Percentiles rank a stretch among this genome's conserved stretches.
Evolutionary conservation across 192 early-diverging fungal genomes (phyloP).

Genomic region (Coemansia umbellata): DNA sequence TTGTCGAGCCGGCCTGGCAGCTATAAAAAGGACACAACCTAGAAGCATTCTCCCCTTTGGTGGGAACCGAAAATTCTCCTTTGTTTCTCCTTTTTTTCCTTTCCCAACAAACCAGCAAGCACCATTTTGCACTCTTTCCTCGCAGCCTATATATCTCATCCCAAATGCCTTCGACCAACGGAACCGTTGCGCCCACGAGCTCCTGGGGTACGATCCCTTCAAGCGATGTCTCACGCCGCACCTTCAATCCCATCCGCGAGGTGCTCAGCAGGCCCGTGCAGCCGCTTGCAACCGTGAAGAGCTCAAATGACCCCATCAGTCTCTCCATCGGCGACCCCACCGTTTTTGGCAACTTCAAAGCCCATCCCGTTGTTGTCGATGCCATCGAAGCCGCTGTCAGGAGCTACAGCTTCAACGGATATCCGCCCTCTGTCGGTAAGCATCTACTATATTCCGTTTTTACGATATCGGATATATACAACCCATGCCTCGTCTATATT

Average conservation of each 20-base stretch:
- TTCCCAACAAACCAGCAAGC: background rate
- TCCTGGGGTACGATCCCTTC: conserved; percentile 48
- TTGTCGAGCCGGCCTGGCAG: too few species aligned
- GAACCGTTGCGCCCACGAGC: conserved; percentile 8
- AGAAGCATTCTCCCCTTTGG: too few species aligned
- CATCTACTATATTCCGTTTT: background rate
- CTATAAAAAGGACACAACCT: too few species aligned
- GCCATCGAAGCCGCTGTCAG: conserved; percentile 66
- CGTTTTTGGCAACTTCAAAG: conserved; percentile 87
- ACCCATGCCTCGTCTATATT: background rate
- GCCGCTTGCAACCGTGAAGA: conserved; percentile 57
- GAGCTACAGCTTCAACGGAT: conserved; percentile 79
- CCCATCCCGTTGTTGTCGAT: conserved; percentile 62
- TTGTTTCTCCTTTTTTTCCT: background rate
- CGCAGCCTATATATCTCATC: too few species aligned
- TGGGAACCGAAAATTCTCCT: background rate
- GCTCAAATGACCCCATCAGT: conserved; percentile 32
- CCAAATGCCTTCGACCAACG: conserved; percentile 33
- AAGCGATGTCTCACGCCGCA: conserved; percentile 67
- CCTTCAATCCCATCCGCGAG: conserved; percentile 83
- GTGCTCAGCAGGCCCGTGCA: conserved; percentile 75
- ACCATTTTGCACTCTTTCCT: background rate
- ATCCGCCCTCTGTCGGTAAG: conserved; percentile 71
- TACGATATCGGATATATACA: background rate
- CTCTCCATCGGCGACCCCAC: conserved; percentile 74